Conservation (phyloP, 2,329 filamentous ascomycete genomes). For the Fusarium sp. region DNA sequence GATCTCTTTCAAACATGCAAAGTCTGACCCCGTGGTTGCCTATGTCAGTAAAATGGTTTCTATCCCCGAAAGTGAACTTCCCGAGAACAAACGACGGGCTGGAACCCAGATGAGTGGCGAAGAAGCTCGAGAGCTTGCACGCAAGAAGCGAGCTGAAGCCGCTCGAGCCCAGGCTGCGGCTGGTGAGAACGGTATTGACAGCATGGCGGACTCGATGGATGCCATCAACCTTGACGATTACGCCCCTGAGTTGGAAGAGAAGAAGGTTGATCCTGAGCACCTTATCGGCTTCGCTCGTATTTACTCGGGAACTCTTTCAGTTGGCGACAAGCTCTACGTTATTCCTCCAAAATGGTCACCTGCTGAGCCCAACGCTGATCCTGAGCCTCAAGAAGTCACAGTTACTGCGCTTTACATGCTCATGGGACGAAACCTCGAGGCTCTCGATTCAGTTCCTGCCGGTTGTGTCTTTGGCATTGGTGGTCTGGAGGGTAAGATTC, state of each 20-base stretch:
- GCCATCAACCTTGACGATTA: constrained; percentile 67
- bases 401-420: constrained; percentile 92
- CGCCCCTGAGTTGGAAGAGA: constrained; percentile 58
- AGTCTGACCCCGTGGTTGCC: constrained; percentile 82
- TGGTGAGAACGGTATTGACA: constrained; percentile 60
- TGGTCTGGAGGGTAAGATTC: constrained; percentile 89
- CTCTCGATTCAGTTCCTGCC: constrained; percentile 84
- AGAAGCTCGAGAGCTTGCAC: constrained; percentile 86
- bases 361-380: constrained; percentile 74
- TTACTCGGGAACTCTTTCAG: constrained; percentile 88
- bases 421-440: constrained; percentile 91
- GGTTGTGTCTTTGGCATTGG: constrained; percentile 96
- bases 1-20: constrained; percentile 76
- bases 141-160: constrained; percentile 89
- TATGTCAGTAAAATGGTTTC: constrained; percentile 99
- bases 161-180: constrained; percentile 76
- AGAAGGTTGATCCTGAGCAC: constrained; percentile 79
- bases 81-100: constrained; percentile 79
- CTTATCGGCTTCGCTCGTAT: constrained; percentile 94
- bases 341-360: constrained; percentile 93
- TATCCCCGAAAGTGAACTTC: constrained; percentile 89
- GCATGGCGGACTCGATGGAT: constrained; percentile 68
- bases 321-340: constrained; percentile 92
- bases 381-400: constrained; percentile 82
- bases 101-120: constrained; percentile 80